A percentile compares a stretch with the other conserved stretches of the same genome.
Evolutionary conservation across 306 rosid species (phyloP).

Genomic region (Vicia villosa): DNA sequence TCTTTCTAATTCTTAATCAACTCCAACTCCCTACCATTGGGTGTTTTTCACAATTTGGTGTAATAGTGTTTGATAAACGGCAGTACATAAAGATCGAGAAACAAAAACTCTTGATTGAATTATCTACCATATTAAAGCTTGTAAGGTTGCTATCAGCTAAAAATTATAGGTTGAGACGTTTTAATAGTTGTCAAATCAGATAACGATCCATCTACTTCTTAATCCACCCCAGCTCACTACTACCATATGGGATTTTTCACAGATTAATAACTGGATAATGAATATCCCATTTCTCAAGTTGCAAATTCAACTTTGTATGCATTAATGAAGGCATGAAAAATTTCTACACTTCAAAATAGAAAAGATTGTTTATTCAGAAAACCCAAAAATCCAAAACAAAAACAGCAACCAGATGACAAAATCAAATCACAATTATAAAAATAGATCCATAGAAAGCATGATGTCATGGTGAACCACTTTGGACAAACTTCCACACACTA

Average conservation of each 20-base stretch:
- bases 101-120: background rate
- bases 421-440: conserved; percentile 19
- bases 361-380: background rate
- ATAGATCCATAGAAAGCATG: conserved; percentile 19
- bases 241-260: background rate
- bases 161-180: background rate
- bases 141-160: background rate
- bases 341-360: background rate
- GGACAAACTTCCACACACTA: conserved; percentile 16
- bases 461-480: background rate
- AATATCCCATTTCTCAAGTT: background rate
- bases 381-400: conserved; percentile 21
- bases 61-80: conserved; percentile 8
- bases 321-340: background rate
- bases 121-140: conserved; percentile 1
- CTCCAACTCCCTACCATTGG: background rate
- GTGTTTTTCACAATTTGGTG: conserved; percentile 1
- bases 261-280: conserved; percentile 26
- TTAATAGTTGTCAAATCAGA: background rate
- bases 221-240: background rate
- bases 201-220: background rate
- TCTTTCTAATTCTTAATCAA: conserved; percentile 29
- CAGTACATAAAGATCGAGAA: background rate
- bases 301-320: conserved; percentile 11
- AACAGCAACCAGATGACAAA: conserved; percentile 1